Base-by-base conservation (phyloP, 805 yeast genomes). In the Zygosaccharomyces gambellarensis region DNA sequence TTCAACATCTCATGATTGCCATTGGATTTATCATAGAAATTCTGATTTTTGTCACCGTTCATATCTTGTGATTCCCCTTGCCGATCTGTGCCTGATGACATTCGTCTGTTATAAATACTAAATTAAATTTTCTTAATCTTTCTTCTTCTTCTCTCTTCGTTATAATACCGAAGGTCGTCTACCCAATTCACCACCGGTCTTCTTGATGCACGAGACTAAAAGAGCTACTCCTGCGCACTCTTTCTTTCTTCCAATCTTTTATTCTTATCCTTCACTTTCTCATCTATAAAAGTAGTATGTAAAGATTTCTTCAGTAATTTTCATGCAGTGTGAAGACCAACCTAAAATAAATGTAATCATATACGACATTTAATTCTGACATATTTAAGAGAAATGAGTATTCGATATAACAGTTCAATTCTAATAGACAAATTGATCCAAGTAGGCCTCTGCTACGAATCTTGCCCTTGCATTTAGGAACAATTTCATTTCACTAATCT, bases 401-500 rank as follows among this genome's bases (percentile, higher is more conserved):
- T 17, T 6, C 23, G 22, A 17, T 21, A 34, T 34, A 34, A 4
- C 38, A 21, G 14, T 34, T 4, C 9, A n/a, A n/a, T 30, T 28
- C 44, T 49, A 68, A 48, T 68, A 87, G 63, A 88, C 96, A 64
- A 90, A 89, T 45, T 94, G 95, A 39, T 90, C 86, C 59, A 92
- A 76, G 69, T 90, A 92, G 6, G 96, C 92, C 70, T 94, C 99
- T 25, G 99, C 99, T 43, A 90, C 95, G 53, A 89, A 92, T 75
- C 99, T 85, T 11, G 99, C 99, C 65, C 99, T 81, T 11, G 99
- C 97, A 65, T 94, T 94, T 67, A 94, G 79, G 69, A 92, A 94
- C 68, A 94, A 78, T 71, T 94, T 94, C 95, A 94, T 94, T 68
- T 94, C 99, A 70, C 97, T 88, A 64, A 94, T 94, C 70, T 94